Evolutionary conservation across 2,329 filamentous ascomycete species (phyloP).

Genomic region (Chaetomiaceae sp.): DNA sequence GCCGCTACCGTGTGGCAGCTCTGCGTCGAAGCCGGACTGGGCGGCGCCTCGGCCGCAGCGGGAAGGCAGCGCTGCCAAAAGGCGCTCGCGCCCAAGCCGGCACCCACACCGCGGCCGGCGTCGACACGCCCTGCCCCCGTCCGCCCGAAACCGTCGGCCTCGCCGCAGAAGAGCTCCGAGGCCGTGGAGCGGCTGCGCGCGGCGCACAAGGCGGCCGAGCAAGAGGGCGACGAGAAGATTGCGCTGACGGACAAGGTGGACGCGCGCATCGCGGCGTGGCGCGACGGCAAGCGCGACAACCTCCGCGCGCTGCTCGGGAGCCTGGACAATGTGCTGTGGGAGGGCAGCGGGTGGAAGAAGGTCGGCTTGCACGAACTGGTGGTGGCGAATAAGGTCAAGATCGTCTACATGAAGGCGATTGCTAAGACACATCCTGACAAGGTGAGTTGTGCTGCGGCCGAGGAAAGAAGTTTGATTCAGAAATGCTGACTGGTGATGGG

Average conservation of each 20-base stretch:
- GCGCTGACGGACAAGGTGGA: conserved; percentile 82
- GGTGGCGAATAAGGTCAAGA: conserved; percentile 91
- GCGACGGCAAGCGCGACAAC: conserved; percentile 88
- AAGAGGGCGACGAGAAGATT: conserved; percentile 88
- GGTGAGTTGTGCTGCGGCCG: conserved; percentile 52
- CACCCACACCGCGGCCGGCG: conserved; percentile 39
- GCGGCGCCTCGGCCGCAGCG: conserved; percentile 77
- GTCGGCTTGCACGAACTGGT: conserved; percentile 91
- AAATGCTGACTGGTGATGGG: background rate
- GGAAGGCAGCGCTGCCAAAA: conserved; percentile 87
- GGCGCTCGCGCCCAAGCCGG: conserved; percentile 65
- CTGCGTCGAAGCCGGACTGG: conserved; percentile 78
- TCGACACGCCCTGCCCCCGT: conserved; percentile 43
- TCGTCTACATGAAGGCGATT: conserved; percentile 98
- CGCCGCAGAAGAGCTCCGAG: conserved; percentile 53
- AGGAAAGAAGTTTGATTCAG: background rate
- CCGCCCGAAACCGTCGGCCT: conserved; percentile 37
- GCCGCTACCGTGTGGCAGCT: conserved; percentile 74
- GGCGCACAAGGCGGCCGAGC: conserved; percentile 80
- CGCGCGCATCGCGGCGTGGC: conserved; percentile 72
- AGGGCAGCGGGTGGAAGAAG: conserved; percentile 92
- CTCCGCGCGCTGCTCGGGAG: conserved; percentile 81
- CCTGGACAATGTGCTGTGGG: conserved; percentile 86
- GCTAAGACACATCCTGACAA: conserved; percentile 98
- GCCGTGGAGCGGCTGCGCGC: conserved; percentile 78